Conservation (phyloP, 495 filamentous ascomycete genomes). For the Talaromyces trachyspermus region DNA sequence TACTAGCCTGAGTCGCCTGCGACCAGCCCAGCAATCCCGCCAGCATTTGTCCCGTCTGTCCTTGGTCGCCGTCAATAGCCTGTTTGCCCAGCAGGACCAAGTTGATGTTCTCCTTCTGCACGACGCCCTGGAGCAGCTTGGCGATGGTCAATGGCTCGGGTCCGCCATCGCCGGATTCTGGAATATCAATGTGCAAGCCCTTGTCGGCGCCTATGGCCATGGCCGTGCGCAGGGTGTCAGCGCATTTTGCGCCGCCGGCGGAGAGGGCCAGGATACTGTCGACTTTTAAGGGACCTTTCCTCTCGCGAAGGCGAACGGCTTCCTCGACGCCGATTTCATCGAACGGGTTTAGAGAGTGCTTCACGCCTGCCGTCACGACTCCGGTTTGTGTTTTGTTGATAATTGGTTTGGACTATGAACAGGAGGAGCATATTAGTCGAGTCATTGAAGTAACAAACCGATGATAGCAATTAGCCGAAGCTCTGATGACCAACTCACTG, state of each 20-base stretch:
- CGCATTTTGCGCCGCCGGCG: constrained; percentile 78
- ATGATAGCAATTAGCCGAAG: too few species aligned
- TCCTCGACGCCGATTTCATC: constrained; percentile 98
- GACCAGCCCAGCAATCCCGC: constrained; percentile 87
- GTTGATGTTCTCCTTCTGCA: constrained; percentile 75
- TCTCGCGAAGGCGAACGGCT: constrained; percentile 85
- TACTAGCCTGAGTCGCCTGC: constrained; percentile 87
- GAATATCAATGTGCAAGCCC: constrained; percentile 72
- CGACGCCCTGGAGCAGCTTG: constrained; percentile 74
- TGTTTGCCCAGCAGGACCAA: constrained; percentile 93
- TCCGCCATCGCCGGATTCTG: constrained; percentile 39
- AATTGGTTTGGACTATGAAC: constrained; percentile 80
- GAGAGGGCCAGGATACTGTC: constrained; percentile 84
- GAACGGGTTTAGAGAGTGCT: constrained; percentile 98
- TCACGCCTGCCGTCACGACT: constrained; percentile 84
- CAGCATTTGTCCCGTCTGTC: constrained; percentile 97
- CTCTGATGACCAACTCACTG: constrained; percentile 70
- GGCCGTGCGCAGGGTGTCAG: constrained; percentile 83
- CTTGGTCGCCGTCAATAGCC: constrained; percentile 92
- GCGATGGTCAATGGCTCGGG: constrained; percentile 90
- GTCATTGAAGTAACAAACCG: too few species aligned
- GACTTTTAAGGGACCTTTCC: constrained; percentile 53
- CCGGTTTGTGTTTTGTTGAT: constrained; percentile 94
- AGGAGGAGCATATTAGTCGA: too few species aligned
- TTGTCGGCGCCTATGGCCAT: constrained; percentile 99